phyloP scores from a whole-genome alignment of 2,329 filamentous ascomycete genomes.

The Fusarium nodosum region DNA sequence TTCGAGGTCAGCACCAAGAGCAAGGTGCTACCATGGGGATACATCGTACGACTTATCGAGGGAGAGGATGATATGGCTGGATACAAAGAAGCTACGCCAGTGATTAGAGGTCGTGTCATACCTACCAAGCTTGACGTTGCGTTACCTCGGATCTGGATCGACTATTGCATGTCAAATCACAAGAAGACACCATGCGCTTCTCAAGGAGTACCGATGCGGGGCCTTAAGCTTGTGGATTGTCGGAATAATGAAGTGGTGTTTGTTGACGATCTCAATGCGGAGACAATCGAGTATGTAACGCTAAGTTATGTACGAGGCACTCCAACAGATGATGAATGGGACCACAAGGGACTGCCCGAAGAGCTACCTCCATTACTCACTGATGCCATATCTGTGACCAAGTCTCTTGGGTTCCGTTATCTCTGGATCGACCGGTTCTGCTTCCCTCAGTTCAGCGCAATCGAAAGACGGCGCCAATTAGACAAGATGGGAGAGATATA shows the following conservation, averaged over 20 bases:
- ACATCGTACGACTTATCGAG: slow-evolving; percentile 52
- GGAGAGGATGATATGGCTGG: slow-evolving; percentile 44
- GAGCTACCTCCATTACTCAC: slow-evolving; percentile 50
- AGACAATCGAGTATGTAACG: slow-evolving; percentile 51
- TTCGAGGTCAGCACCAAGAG: slow-evolving; percentile 56
- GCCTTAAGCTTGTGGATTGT: slow-evolving; percentile 54
- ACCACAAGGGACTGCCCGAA: slow-evolving; percentile 44
- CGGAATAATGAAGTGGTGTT: slow-evolving; percentile 49
- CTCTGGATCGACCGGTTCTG: slow-evolving; percentile 58
- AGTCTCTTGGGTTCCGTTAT: slow-evolving; percentile 54
- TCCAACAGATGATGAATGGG: slow-evolving; percentile 36
- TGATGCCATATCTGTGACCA: slow-evolving; percentile 54
- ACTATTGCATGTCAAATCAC: slow-evolving; percentile 54
- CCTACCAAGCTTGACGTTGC: slow-evolving; percentile 49
- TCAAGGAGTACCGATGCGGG: slow-evolving; percentile 41
- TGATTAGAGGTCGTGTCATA: slow-evolving; percentile 53
- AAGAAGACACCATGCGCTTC: slow-evolving; percentile 42
- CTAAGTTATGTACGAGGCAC: slow-evolving; percentile 55
- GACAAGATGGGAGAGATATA: slow-evolving; percentile 55
- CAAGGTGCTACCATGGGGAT: slow-evolving; percentile 56
- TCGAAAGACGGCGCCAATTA: slow-evolving; percentile 50
- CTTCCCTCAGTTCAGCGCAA: slow-evolving; percentile 48
- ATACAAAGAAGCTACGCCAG: slow-evolving; percentile 40
- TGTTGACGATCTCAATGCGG: slow-evolving; percentile 47
- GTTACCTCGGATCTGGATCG: slow-evolving; percentile 54